phyloP scores from a whole-genome alignment of 177 flowering plant genomes.

The Tripterygium wilfordii region DNA sequence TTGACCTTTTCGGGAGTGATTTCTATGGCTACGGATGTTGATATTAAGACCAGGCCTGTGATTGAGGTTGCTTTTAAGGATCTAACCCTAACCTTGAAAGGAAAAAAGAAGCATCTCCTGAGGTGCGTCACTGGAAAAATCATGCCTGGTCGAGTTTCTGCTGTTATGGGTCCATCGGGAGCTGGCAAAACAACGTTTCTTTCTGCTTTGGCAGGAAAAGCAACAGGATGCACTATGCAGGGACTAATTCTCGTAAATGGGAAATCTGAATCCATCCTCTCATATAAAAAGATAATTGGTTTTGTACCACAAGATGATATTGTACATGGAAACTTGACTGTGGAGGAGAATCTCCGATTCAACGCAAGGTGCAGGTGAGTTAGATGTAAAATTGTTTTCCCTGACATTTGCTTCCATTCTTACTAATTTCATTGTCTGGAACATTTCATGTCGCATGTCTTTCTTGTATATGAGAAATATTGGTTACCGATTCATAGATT shows the following conservation, averaged over 20 bases:
- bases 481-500: too few relatives aligned
- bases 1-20: constrained; percentile 70
- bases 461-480: too few relatives aligned
- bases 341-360: constrained; percentile 82
- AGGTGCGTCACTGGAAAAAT: constrained; percentile 89
- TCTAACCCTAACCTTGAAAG: constrained; percentile 79
- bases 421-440: too few relatives aligned
- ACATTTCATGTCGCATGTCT: too few relatives aligned
- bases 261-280: constrained; percentile 62
- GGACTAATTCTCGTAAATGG: constrained; percentile 83
- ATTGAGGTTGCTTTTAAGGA: constrained; percentile 92
- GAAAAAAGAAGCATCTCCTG: constrained; percentile 70
- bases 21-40: constrained; percentile 50
- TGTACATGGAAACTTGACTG: constrained; percentile 46
- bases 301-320: constrained; percentile 99
- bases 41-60: constrained; percentile 37
- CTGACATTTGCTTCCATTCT: too few relatives aligned
- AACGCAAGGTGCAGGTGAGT: constrained; percentile 93
- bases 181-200: constrained; percentile 99
- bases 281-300: constrained; percentile 90
- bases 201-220: constrained; percentile 86
- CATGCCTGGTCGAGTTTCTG: constrained; percentile 83
- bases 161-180: constrained; percentile 99
- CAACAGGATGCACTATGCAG: constrained; percentile 60
- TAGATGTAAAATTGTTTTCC: constrained; percentile 5